Conservation (phyloP, 768 basidiomycete species). For the Melanogaster broomeanus region DNA sequence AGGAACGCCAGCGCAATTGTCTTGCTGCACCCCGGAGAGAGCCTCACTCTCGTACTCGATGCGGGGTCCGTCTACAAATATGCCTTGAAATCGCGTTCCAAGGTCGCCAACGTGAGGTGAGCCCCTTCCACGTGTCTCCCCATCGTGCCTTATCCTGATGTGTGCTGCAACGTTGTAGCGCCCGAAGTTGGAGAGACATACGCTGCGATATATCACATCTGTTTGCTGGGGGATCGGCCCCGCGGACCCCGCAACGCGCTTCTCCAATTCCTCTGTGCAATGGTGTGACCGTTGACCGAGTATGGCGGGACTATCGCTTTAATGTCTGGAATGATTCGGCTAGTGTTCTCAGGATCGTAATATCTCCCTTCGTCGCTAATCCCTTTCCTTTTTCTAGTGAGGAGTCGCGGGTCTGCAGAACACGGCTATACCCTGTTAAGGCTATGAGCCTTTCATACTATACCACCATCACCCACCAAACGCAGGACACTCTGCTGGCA, state of each 20-base stretch:
- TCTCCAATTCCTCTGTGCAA: conserved; percentile 40
- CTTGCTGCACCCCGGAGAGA: conserved; percentile 62
- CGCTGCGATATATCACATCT: conserved; percentile 62
- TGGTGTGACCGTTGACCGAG: conserved; percentile 63
- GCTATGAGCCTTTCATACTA: conserved; percentile 25
- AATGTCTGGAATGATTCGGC: conserved; percentile 60
- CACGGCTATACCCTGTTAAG: conserved; percentile 25
- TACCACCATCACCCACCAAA: conserved; percentile 28
- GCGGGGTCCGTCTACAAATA: conserved; percentile 71
- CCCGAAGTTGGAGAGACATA: conserved; percentile 66
- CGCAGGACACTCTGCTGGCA: conserved; percentile 29
- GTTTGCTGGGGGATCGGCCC: conserved; percentile 42
- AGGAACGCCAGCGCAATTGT: conserved; percentile 53
- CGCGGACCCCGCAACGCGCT: conserved; percentile 34
- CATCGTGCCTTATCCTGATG: conserved; percentile 4
- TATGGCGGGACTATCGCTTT: conserved; percentile 68
- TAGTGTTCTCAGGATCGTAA: conserved; percentile 8
- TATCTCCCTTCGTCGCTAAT: not conserved
- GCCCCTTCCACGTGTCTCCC: conserved; percentile 20
- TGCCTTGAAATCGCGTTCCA: conserved; percentile 62
- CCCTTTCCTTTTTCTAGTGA: conserved; percentile 20
- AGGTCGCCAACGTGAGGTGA: conserved; percentile 71
- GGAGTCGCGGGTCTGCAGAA: conserved; percentile 1
- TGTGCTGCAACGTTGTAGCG: conserved; percentile 38
- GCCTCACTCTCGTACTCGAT: conserved; percentile 65